Evolutionary conservation across 148 eudicot genomes (phyloP).

Genomic region (Chenopodium formosanum): DNA sequence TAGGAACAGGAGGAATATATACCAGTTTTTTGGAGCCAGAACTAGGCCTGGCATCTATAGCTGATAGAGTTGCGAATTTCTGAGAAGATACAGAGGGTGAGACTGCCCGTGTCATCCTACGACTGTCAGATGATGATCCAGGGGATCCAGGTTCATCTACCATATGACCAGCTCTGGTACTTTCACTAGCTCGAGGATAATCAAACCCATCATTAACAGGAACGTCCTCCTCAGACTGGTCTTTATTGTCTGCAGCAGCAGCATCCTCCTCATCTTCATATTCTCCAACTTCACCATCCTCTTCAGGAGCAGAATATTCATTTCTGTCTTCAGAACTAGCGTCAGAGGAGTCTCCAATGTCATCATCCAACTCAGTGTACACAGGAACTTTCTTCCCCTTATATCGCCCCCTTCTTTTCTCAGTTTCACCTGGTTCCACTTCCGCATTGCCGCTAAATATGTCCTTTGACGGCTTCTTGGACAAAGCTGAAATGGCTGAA

Average conservation of each 20-base stretch:
- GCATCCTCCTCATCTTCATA: slow-evolving; percentile 71
- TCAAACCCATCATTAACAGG: slow-evolving; percentile 51
- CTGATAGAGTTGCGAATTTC: slow-evolving; percentile 91
- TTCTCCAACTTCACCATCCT: slow-evolving; percentile 73
- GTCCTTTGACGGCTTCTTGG: slow-evolving; percentile 77
- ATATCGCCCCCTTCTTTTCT: slow-evolving; percentile 68
- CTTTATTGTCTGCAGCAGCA: slow-evolving; percentile 43
- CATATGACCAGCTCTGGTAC: slow-evolving; percentile 36
- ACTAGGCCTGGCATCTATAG: slow-evolving; percentile 82
- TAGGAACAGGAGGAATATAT: slow-evolving; percentile 11
- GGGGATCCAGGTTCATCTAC: slow-evolving; percentile 79
- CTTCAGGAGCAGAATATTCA: slow-evolving; percentile 58
- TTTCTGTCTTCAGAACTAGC: slow-evolving; percentile 81
- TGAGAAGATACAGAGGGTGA: slow-evolving; percentile 79
- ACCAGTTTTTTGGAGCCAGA: slow-evolving; percentile 75
- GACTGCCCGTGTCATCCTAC: slow-evolving; percentile 45
- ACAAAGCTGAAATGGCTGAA: slow-evolving; percentile 54
- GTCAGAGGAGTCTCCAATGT: slow-evolving; percentile 68
- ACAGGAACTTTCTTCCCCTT: slow-evolving; percentile 59
- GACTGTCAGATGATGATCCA: slow-evolving; percentile 74
- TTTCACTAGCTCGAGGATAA: slow-evolving; percentile 44
- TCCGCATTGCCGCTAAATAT: slow-evolving; percentile 43
- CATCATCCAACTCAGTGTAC: slow-evolving; percentile 88
- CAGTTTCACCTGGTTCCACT: slow-evolving; percentile 48
- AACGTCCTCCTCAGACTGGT: slow-evolving; percentile 62